These are phyloP conservation scores for Inga oerstediana DNA, from an alignment of 306 rosid species.

Conservation along the genomic window DNA sequence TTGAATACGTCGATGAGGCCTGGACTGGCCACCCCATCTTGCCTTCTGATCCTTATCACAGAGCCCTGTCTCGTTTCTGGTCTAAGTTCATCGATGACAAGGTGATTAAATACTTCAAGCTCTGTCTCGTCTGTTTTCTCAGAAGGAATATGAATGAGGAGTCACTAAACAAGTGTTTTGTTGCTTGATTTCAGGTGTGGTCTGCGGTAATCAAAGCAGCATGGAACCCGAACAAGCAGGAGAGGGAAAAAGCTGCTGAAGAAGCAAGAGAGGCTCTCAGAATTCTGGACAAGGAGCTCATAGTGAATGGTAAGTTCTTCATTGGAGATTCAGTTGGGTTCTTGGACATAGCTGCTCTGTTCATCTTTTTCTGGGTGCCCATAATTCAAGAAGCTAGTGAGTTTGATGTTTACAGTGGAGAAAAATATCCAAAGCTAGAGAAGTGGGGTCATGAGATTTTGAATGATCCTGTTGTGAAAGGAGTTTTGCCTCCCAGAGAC, in stretches of 20 bases:
- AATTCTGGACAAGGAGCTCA: slow-evolving; percentile 48
- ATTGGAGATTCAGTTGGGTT: slow-evolving; percentile 51
- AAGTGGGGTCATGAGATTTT: slow-evolving; percentile 40
- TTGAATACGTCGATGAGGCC: slow-evolving; percentile 49
- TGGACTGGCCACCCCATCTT: slow-evolving; percentile 32
- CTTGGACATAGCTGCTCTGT: slow-evolving; percentile 46
- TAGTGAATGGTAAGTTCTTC: slow-evolving; percentile 39
- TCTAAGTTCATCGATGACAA: slow-evolving; percentile 14
- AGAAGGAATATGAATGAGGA: background rate
- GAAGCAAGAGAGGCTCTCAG: slow-evolving; percentile 35
- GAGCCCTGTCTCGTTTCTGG: slow-evolving; percentile 32
- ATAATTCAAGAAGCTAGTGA: slow-evolving; percentile 37
- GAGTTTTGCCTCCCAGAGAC: slow-evolving; percentile 22
- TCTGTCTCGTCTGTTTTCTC: too few species aligned
- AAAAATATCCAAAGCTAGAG: slow-evolving; percentile 38
- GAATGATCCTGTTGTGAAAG: slow-evolving; percentile 27
- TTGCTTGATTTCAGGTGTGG: background rate
- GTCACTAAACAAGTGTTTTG: background rate
- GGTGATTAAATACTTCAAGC: background rate
- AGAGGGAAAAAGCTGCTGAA: slow-evolving; percentile 38
- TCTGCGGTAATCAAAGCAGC: slow-evolving; percentile 22
- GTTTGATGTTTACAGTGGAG: slow-evolving; percentile 23
- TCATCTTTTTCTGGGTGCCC: slow-evolving; percentile 41
- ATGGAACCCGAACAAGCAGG: slow-evolving; percentile 24
- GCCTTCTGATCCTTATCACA: slow-evolving; percentile 18